Percentiles rank a stretch among this genome's conserved stretches.
Conservation (phyloP, 2,329 filamentous ascomycete species). For the Ophiostoma sp. region DNA sequence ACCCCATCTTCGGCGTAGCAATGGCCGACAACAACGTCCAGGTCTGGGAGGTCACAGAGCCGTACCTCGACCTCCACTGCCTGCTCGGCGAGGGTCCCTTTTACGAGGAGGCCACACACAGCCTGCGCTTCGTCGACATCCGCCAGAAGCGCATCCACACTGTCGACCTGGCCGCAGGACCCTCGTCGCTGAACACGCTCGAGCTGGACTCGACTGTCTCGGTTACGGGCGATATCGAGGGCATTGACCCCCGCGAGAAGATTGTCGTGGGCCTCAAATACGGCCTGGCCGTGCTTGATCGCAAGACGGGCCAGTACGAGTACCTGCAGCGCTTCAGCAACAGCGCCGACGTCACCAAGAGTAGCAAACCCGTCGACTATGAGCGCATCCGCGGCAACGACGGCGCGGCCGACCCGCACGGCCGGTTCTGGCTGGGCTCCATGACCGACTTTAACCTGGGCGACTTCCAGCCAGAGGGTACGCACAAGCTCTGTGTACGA, state of each 20-base stretch:
- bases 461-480: conserved; percentile 61
- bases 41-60: conserved; percentile 53
- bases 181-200: conserved; percentile 61
- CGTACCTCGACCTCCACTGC: conserved; percentile 64
- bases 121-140: conserved; percentile 80
- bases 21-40: conserved; percentile 35
- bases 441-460: conserved; percentile 74
- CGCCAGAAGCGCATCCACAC: conserved; percentile 72
- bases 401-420: conserved; percentile 75
- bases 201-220: conserved; percentile 57
- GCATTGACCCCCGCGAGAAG: conserved; percentile 59
- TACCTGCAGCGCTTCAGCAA: conserved; percentile 53
- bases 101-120: conserved; percentile 65
- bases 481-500: conserved; percentile 30
- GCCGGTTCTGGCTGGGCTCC: conserved; percentile 79
- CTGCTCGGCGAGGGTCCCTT: conserved; percentile 72
- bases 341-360: conserved; percentile 27
- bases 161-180: conserved; percentile 64
- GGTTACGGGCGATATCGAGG: conserved; percentile 78
- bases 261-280: conserved; percentile 79
- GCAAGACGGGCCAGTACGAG: conserved; percentile 55
- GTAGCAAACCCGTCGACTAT: conserved; percentile 39
- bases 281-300: conserved; percentile 76
- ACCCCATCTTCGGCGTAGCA: background rate
- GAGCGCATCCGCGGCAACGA: conserved; percentile 72